phyloP scores from a whole-genome alignment of 2,329 filamentous ascomycete genomes.

The Pseudomassariella vexata region DNA sequence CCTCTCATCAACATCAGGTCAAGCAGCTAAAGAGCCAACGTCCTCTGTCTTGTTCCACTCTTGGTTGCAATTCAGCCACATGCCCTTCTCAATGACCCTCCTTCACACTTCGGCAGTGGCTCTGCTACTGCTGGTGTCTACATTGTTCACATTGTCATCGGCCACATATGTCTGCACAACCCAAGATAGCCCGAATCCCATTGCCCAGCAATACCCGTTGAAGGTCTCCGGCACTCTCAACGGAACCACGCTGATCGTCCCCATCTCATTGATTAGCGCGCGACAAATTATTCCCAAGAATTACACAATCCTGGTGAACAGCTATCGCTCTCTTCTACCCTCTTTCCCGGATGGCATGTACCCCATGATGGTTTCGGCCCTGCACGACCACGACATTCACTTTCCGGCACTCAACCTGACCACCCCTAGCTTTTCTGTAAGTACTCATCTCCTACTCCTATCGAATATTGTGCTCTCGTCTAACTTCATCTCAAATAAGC shows the following conservation, averaged over 20 bases:
- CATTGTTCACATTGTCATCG: slow-evolving; percentile 1
- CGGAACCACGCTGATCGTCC: slow-evolving; percentile 44
- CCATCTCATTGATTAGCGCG: slow-evolving; percentile 41
- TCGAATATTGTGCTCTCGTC: neutral
- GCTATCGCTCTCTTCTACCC: slow-evolving; percentile 40
- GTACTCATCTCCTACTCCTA: slow-evolving; percentile 10
- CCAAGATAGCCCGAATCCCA: slow-evolving; percentile 37
- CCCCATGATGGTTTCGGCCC: slow-evolving; percentile 43
- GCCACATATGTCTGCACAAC: slow-evolving; percentile 15
- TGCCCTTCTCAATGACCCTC: neutral
- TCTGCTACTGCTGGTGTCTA: slow-evolving; percentile 1
- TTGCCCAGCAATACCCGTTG: slow-evolving; percentile 38
- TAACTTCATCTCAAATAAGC: slow-evolving; percentile 27
- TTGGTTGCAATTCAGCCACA: no score
- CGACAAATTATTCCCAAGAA: slow-evolving; percentile 40
- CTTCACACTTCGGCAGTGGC: slow-evolving; percentile 1
- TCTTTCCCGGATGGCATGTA: slow-evolving; percentile 45
- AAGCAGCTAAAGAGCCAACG: no score
- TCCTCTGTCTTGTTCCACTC: no score
- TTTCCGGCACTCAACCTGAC: slow-evolving; percentile 30
- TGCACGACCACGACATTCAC: slow-evolving; percentile 45
- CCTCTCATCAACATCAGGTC: no score
- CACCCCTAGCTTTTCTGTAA: slow-evolving; percentile 42
- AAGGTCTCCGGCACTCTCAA: slow-evolving; percentile 48
- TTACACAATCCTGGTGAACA: slow-evolving; percentile 43